Evolutionary conservation across 2,329 filamentous ascomycete genomes (phyloP).

Genomic region (Phialophora expanda): DNA sequence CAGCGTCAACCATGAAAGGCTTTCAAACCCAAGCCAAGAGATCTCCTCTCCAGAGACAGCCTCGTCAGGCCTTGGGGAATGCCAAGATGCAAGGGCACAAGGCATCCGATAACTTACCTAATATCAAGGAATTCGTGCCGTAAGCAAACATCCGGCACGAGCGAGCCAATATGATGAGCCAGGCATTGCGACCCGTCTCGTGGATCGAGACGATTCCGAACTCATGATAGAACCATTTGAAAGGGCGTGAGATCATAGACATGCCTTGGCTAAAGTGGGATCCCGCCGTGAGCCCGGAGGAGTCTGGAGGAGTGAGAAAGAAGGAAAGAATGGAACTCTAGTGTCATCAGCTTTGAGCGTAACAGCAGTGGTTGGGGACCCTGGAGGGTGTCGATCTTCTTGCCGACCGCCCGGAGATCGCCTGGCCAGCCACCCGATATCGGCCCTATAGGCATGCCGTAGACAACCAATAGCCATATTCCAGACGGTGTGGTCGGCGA

Average conservation of each 20-base stretch:
- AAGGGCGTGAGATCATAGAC: conserved; percentile 22
- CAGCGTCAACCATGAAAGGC: background rate
- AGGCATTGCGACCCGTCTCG: conserved; percentile 38
- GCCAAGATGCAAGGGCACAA: conserved; percentile 7
- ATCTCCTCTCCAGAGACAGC: background rate
- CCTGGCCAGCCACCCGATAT: conserved; percentile 15
- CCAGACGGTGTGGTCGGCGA: background rate
- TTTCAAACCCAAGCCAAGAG: background rate
- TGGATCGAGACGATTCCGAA: conserved; percentile 39
- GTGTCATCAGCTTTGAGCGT: conserved; percentile 11
- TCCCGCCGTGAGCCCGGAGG: background rate
- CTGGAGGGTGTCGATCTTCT: background rate
- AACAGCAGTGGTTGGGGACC: background rate
- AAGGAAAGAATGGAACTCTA: background rate
- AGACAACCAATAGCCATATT: conserved; percentile 8
- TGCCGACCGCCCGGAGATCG: conserved; percentile 15
- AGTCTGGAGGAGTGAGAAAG: conserved; percentile 3
- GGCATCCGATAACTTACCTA: conserved; percentile 30
- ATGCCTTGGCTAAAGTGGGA: conserved; percentile 18
- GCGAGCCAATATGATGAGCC: conserved; percentile 39
- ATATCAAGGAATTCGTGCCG: conserved; percentile 40
- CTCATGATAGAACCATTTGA: conserved; percentile 40
- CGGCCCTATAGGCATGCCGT: conserved; percentile 10
- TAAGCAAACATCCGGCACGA: conserved; percentile 41
- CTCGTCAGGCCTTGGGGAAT: background rate